These are phyloP conservation scores for Candida insectorum DNA, from an alignment of 805 yeast species.

Conservation along the genomic window DNA sequence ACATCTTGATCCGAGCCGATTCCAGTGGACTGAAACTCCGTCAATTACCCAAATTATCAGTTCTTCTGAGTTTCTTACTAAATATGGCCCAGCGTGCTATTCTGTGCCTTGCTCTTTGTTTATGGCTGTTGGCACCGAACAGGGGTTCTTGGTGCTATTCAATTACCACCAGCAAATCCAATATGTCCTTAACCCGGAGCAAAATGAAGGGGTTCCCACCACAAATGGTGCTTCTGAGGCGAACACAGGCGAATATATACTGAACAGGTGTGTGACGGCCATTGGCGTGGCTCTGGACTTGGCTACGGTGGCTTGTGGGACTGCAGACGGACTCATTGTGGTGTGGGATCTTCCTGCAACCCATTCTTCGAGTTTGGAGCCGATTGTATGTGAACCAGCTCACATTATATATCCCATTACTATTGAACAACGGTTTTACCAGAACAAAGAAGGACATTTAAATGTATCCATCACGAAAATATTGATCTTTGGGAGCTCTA, in stretches of 20 bases:
- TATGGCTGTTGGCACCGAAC: conserved; percentile 66
- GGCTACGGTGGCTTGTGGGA: conserved; percentile 66
- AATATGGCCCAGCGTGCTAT: conserved; percentile 20
- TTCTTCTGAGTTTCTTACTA: conserved; percentile 18
- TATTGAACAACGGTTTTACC: conserved; percentile 19
- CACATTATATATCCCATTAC: conserved; percentile 30
- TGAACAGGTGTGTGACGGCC: conserved; percentile 39
- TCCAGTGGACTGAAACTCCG: conserved; percentile 26
- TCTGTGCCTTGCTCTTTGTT: conserved; percentile 28
- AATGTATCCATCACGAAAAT: conserved; percentile 22
- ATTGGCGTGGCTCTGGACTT: conserved; percentile 68
- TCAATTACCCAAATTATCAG: conserved; percentile 17
- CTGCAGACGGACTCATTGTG: conserved; percentile 57
- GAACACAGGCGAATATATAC: conserved; percentile 3
- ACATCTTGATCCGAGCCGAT: not conserved
- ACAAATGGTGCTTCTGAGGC: not conserved
- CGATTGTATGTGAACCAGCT: conserved; percentile 52
- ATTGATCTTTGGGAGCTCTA: conserved; percentile 24
- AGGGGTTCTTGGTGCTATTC: conserved; percentile 64
- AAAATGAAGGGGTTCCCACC: conserved; percentile 2
- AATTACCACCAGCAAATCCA: conserved; percentile 62
- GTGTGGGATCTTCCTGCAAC: conserved; percentile 56
- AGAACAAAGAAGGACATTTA: conserved; percentile 29
- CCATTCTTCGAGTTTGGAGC: too few relatives aligned
- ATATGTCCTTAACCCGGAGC: conserved; percentile 32